Conservation (phyloP, 768 basidiomycete genomes). For the Trametes gibbosa region DNA sequence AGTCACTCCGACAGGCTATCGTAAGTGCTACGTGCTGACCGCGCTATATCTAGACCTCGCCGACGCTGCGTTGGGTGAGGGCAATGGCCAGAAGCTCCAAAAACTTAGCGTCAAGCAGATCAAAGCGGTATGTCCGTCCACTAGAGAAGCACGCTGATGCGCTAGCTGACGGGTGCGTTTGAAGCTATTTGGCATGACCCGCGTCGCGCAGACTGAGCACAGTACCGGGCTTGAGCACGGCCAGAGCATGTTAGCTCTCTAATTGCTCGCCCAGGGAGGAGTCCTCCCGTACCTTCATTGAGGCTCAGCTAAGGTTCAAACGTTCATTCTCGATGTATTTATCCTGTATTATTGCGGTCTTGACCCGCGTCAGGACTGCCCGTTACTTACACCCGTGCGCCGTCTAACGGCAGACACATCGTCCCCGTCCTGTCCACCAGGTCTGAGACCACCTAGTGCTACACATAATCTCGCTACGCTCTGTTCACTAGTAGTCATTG, state of each 20-base stretch:
- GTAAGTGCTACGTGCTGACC: background rate
- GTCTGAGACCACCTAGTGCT: background rate
- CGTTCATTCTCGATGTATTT: background rate
- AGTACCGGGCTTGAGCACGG: background rate
- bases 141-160: background rate
- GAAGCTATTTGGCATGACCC: constrained; percentile 21
- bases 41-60: constrained; percentile 42
- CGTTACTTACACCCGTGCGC: background rate
- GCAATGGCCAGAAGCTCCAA: constrained; percentile 55
- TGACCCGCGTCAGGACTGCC: background rate
- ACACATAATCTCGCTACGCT: background rate
- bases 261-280: too few relatives aligned
- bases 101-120: constrained; percentile 71
- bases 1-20: constrained; percentile 10
- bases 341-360: background rate
- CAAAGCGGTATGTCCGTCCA: constrained; percentile 46
- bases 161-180: background rate
- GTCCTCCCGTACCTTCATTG: background rate
- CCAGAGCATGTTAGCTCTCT: background rate
- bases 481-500: too few relatives aligned
- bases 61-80: constrained; percentile 71
- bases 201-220: background rate
- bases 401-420: background rate
- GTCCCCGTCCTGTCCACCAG: background rate
- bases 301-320: background rate